Percentiles rank a stretch among this genome's conserved stretches.
These are phyloP conservation scores for Cinnamomum micranthum DNA, from an alignment of 164 flowering plant species.

Conservation along the genomic window DNA sequence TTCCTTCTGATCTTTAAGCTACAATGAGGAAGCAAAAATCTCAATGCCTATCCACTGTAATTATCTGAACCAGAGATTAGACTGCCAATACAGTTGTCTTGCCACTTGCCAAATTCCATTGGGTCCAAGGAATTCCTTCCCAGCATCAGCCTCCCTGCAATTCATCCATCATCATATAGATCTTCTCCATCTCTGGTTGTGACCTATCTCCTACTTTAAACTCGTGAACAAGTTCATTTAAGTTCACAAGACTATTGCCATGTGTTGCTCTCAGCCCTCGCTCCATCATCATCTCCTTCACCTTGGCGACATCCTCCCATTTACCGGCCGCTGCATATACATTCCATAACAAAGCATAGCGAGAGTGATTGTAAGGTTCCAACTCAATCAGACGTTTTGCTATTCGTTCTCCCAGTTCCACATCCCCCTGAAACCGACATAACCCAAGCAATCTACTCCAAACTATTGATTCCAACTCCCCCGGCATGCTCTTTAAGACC, in stretches of 20 bases:
- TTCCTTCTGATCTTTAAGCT: background rate
- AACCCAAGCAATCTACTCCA: constrained; percentile 53
- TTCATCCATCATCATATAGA: constrained; percentile 25
- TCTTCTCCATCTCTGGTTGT: constrained; percentile 20
- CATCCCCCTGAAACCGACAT: constrained; percentile 49
- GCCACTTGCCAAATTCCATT: constrained; percentile 1
- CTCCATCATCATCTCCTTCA: constrained; percentile 39
- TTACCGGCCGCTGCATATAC: constrained; percentile 56
- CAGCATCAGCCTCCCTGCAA: constrained; percentile 17
- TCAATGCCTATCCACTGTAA: background rate
- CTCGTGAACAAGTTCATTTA: constrained; percentile 52
- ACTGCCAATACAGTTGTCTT: no score
- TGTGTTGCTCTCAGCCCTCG: constrained; percentile 30
- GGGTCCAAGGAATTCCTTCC: background rate
- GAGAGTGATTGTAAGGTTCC: constrained; percentile 45
- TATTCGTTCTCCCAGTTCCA: constrained; percentile 45
- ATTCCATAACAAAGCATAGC: constrained; percentile 46
- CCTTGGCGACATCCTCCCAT: constrained; percentile 61
- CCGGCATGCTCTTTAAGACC: constrained; percentile 37
- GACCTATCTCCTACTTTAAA: constrained; percentile 27
- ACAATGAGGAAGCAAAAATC: constrained; percentile 1
- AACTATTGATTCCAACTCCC: constrained; percentile 29
- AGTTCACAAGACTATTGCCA: constrained; percentile 52
- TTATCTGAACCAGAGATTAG: background rate
- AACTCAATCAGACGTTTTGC: constrained; percentile 46